Evolutionary conservation across 148 eudicot genomes (phyloP).

Genomic region (Vaccinium vitisidaea): DNA sequence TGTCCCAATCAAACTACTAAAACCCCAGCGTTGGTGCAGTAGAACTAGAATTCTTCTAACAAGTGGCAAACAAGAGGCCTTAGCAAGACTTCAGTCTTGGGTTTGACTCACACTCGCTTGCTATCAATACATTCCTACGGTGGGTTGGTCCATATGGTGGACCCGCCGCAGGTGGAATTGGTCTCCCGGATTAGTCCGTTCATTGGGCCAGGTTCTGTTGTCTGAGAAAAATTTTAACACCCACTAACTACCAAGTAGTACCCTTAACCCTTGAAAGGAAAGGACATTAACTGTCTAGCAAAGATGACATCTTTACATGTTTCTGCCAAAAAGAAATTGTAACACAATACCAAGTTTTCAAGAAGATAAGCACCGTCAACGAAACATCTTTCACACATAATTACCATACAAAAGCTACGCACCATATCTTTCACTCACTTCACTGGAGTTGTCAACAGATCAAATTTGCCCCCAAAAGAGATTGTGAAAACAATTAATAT

Average conservation of each 20-base stretch:
- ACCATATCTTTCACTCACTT: background rate
- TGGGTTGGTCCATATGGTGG: background rate
- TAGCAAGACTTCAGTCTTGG: background rate
- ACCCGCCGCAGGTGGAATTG: background rate
- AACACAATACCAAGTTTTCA: background rate
- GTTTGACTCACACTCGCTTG: background rate
- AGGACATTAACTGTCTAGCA: background rate
- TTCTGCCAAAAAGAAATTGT: background rate
- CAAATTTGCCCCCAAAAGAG: background rate
- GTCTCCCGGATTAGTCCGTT: background rate
- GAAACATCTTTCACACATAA: background rate
- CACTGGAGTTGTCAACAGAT: background rate
- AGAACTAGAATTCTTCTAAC: background rate
- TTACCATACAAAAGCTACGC: background rate
- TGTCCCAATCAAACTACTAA: background rate
- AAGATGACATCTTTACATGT: background rate
- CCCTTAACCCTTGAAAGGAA: background rate
- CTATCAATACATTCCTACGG: background rate
- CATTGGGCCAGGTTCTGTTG: background rate
- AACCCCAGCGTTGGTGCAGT: background rate
- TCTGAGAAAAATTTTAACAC: background rate
- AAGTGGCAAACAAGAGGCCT: background rate
- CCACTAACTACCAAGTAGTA: background rate
- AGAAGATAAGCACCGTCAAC: background rate
- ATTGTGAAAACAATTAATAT: background rate